Conservation (phyloP, 768 basidiomycete genomes). For the Podaxis pistillaris region DNA sequence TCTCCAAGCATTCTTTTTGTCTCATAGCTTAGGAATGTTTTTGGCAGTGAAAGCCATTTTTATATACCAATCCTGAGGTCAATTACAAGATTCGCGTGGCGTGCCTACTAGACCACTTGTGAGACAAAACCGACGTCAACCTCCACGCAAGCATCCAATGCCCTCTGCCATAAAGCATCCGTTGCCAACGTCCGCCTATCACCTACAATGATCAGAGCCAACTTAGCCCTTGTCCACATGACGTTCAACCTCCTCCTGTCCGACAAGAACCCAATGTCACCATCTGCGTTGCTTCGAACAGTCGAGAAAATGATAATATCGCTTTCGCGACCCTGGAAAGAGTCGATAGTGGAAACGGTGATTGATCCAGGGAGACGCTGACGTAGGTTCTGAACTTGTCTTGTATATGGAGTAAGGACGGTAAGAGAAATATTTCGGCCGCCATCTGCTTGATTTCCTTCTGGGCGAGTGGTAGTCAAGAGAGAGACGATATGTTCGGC, state of each 20-base stretch:
- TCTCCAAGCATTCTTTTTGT: no score
- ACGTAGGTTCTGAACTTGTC: conserved; percentile 50
- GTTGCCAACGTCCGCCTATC: conserved; percentile 47
- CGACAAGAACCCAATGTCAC: conserved; percentile 66
- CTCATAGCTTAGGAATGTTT: no score
- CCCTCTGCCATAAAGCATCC: conserved; percentile 51
- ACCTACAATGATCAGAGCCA: conserved; percentile 61
- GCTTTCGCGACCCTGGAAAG: conserved; percentile 68
- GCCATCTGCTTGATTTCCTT: conserved; percentile 15
- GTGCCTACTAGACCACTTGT: background rate
- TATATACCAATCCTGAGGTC: no score
- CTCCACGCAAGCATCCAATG: conserved; percentile 39
- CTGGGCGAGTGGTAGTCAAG: conserved; percentile 26
- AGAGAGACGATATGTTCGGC: conserved; percentile 46
- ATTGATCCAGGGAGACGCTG: conserved; percentile 35
- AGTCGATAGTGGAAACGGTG: conserved; percentile 51
- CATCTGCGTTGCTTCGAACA: conserved; percentile 57
- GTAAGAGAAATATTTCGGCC: conserved; percentile 35
- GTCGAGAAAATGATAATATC: conserved; percentile 67
- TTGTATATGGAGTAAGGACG: conserved; percentile 59
- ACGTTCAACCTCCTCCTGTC: conserved; percentile 63
- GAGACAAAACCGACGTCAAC: conserved; percentile 18
- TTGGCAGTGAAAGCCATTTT: no score
- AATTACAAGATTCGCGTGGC: no score
- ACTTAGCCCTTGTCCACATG: conserved; percentile 65